Evolutionary conservation across 352 stramenopile species (phyloP), one percentile per base, ranked within the genome.

Genomic region (Salisapilia sapeloensis): DNA sequence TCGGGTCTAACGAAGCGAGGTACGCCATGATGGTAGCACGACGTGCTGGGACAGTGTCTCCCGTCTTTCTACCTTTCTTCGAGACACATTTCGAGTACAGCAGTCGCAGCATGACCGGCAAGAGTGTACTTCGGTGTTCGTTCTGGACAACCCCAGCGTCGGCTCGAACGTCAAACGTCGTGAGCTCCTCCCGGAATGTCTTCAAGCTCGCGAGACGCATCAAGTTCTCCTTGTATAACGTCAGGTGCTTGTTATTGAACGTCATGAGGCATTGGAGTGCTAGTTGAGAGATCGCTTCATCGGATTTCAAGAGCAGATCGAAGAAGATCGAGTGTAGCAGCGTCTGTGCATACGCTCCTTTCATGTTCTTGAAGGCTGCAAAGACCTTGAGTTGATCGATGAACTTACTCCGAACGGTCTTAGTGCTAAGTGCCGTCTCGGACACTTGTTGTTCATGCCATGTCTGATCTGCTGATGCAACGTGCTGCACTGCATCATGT

Each of bases 51-150:
- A 92, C 76, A 0, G 78, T 89, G 43, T 90, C 77, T 6, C 75
- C 80, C 6, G 59, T 64, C 48, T 84, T 87, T 23, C 67, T 61
- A 17, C 67, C 76, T 42, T 78, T 92, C 42, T 81, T 78, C 29
- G 79, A 83, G 15, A 92, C 57, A 24, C 89, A 91, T 38, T 93
- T 90, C 5, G 81, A 83, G 50, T 92, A 96, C 30, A 96, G 37
- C 22, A 96, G 26, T 9, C 85, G 69, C 37, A 92, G 58, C 7
- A 96, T 51, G 3, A 96, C 62, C 5, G 83, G 85, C 4, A 95
- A 23, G 6, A 95, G 53, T 22, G 62, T 54, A 0, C 38, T 43
- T 3, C 82, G 72, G 35, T 96, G 85, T 29, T 92, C 78, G 4
- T 53, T 53, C 14, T 89, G 52, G 17, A 96, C 58, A 6, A 74